Percentiles rank a stretch among this genome's conserved stretches.
Conservation (phyloP, 192 early-diverging fungal genomes). For the Coemansia sp. region DNA sequence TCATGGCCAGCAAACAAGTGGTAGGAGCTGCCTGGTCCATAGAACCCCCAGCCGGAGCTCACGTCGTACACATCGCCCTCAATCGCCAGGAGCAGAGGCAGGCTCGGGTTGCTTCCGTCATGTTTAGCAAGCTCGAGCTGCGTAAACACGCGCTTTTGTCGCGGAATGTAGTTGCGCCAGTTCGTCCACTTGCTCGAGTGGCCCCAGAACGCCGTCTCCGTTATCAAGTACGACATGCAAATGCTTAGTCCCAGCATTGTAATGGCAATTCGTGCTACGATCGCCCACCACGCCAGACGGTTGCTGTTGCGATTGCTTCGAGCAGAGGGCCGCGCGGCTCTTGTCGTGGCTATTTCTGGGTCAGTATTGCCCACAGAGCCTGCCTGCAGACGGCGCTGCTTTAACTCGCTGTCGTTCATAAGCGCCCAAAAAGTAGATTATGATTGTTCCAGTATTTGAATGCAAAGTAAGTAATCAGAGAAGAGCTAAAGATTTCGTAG, state of each 20-base stretch:
- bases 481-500: too few relatives aligned
- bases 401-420: constrained; percentile 20
- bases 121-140: constrained; percentile 74
- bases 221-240: constrained; percentile 65
- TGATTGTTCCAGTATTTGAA: not conserved
- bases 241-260: constrained; percentile 40
- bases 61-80: constrained; percentile 96
- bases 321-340: not conserved
- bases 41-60: constrained; percentile 68
- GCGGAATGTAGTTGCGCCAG: constrained; percentile 67
- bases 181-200: constrained; percentile 71
- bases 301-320: not conserved
- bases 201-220: constrained; percentile 77
- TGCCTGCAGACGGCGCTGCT: constrained; percentile 17
- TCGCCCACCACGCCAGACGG: constrained; percentile 37
- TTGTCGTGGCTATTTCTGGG: not conserved
- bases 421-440: not conserved
- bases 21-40: constrained; percentile 79
- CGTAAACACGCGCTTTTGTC: constrained; percentile 67
- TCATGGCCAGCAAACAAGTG: constrained; percentile 88
- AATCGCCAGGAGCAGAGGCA: constrained; percentile 89
- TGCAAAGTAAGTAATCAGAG: too few relatives aligned
- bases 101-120: constrained; percentile 78
- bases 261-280: constrained; percentile 31
- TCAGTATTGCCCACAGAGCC: not conserved